These are phyloP conservation scores for Cnidoscolus chayamansa DNA, from an alignment of 441 rosid genomes.

Conservation along the genomic window DNA sequence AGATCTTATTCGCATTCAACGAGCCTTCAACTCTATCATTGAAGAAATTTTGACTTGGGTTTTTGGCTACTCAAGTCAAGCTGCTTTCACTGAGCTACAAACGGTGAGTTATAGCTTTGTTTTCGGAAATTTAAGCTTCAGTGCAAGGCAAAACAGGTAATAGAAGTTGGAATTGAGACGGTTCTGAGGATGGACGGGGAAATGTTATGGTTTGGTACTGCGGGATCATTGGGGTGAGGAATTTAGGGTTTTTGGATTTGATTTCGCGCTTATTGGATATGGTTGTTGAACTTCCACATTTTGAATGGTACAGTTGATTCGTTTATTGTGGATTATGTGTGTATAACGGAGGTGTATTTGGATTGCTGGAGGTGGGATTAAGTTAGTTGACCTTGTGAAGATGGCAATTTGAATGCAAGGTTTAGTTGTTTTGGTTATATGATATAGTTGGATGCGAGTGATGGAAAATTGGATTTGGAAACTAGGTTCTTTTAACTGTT, in stretches of 20 bases:
- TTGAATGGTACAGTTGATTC: constrained; percentile 25
- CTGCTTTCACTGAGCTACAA: constrained; percentile 5
- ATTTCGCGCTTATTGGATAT: constrained; percentile 19
- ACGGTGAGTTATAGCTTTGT: constrained; percentile 22
- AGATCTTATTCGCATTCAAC: constrained; percentile 30
- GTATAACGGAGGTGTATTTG: neutral
- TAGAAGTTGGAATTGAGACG: constrained; percentile 24
- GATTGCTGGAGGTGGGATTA: constrained; percentile 13
- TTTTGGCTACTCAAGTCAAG: constrained; percentile 24
- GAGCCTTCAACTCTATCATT: constrained; percentile 8
- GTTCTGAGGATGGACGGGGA: constrained; percentile 22
- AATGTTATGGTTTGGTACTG: constrained; percentile 21
- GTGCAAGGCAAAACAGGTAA: neutral
- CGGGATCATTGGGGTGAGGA: constrained; percentile 19
- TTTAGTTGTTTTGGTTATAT: constrained; percentile 20
- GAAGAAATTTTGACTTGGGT: constrained; percentile 21
- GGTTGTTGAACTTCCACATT: constrained; percentile 16
- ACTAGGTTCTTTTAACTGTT: constrained; percentile 3
- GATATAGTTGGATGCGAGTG: constrained; percentile 19
- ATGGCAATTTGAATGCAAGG: constrained; percentile 12
- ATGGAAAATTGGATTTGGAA: constrained; percentile 28
- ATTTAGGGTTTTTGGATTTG: constrained; percentile 35
- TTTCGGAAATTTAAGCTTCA: constrained; percentile 16
- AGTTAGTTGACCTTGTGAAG: neutral
- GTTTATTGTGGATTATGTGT: constrained; percentile 8